Conservation (phyloP, 192 early-diverging fungal genomes). For the Coemansia sp. region DNA sequence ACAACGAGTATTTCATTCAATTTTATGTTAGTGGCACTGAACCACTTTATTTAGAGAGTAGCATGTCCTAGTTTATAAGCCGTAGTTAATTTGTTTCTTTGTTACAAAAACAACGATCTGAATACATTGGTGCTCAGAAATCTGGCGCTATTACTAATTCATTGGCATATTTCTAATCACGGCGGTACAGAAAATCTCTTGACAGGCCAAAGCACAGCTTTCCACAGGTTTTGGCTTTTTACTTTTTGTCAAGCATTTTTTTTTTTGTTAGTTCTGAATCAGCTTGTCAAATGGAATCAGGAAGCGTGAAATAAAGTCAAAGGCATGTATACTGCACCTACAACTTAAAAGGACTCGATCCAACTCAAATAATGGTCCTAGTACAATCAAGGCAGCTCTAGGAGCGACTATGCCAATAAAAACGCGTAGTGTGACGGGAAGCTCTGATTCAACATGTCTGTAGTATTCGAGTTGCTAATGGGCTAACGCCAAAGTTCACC, state of each 20-base stretch:
- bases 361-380: background rate
- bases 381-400: background rate
- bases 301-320: conserved; percentile 1
- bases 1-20: too few relatives aligned
- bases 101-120: too few relatives aligned
- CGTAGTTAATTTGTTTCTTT: too few relatives aligned
- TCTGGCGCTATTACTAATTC: too few relatives aligned
- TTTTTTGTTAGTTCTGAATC: background rate
- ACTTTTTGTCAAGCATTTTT: background rate
- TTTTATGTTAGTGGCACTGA: too few relatives aligned
- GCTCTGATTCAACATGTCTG: background rate
- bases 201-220: background rate
- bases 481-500: too few relatives aligned
- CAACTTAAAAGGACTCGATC: conserved; percentile 3
- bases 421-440: background rate
- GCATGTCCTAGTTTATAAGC: too few relatives aligned
- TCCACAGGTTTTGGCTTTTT: background rate
- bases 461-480: too few relatives aligned
- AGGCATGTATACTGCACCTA: conserved; percentile 26
- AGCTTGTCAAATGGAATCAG: background rate
- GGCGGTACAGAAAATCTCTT: background rate
- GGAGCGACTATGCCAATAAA: conserved; percentile 8
- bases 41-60: too few relatives aligned
- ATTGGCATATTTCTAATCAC: background rate
- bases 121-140: too few relatives aligned